Conservation (phyloP, 768 basidiomycete species). For the Trametes meyenii region DNA sequence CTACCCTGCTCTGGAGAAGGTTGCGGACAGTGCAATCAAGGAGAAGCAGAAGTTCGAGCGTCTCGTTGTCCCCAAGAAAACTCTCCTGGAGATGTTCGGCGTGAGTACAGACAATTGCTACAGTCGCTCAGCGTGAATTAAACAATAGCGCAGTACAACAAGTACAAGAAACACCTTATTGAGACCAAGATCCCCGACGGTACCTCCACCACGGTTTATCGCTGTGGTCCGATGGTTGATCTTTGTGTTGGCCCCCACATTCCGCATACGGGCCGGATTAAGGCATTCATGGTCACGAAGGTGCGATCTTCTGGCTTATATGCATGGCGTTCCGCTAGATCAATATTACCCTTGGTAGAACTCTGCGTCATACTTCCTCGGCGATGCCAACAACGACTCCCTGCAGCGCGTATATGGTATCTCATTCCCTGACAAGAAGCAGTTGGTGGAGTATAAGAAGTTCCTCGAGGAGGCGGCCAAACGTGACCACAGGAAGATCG, state of each 20-base stretch:
- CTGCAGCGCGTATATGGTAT: slow-evolving; percentile 97
- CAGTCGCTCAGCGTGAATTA: slow-evolving; percentile 10
- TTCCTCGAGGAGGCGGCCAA: slow-evolving; percentile 98
- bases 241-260: slow-evolving; percentile 97
- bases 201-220: slow-evolving; percentile 95
- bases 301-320: slow-evolving; percentile 39
- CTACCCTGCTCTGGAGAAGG: slow-evolving; percentile 86
- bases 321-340: neutral
- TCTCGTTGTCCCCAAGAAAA: slow-evolving; percentile 90
- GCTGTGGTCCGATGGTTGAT: slow-evolving; percentile 98
- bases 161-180: slow-evolving; percentile 96
- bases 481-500: slow-evolving; percentile 96
- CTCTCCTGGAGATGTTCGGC: slow-evolving; percentile 94
- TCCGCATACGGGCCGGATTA: slow-evolving; percentile 97
- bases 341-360: slow-evolving; percentile 50
- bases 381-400: slow-evolving; percentile 80
- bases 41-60: slow-evolving; percentile 98
- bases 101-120: slow-evolving; percentile 44
- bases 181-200: slow-evolving; percentile 95
- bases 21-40: slow-evolving; percentile 87
- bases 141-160: slow-evolving; percentile 79
- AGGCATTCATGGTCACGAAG: slow-evolving; percentile 96
- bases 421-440: slow-evolving; percentile 98
- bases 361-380: slow-evolving; percentile 98
- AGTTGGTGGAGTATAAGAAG: slow-evolving; percentile 90